Base-by-base conservation (phyloP, 805 yeast genomes). In the Helenozyma rhizophorensis region DNA sequence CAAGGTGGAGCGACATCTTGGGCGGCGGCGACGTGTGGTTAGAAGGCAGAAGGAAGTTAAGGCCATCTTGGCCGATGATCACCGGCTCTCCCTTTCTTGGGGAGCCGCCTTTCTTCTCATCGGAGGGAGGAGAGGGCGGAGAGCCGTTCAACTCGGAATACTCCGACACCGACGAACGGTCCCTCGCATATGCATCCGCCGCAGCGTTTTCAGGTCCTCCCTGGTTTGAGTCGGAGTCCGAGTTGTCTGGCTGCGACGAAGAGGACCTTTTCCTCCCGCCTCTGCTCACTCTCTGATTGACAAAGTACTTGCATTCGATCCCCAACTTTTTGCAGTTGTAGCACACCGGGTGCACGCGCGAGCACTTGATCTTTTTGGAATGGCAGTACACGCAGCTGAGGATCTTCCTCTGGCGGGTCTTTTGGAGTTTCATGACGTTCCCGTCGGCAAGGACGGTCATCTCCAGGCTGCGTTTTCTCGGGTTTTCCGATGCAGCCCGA, bases 341-440 rank as follows among this genome's bases (percentile, higher is more conserved):
- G 48, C 85, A 80, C 11, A 70, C 57, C 1, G 84, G 85, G 25
- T 65, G 69, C 25, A 63, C 68, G 38, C 79, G 67, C n/a, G 76
- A 72, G 52, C 85, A 80, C 43, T 75, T 76, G 38, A 78, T 70
- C 55, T 78, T 79, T 53, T 74, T 76, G 25, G 73, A 66, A 47
- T 77, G 80, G 46, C 83, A 77, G 28, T 79, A 60, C 11, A 72
- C 68, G 50, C 83, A 77, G 33, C 74, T 66, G 27, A 72, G 59
- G 27, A 78, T 76, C 45, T 70, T 70, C 33, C 84, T 51, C 51
- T 78, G 84, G 40, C 84, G 68, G 3, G 78, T 61, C 37, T 72
- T 74, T 45, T 78, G 84, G 12, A 76, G 72, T 51, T 78, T 78
- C 62, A 73, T 72, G 6, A 76, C 71, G 41, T 71, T 72, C 8